Evolutionary conservation across 2,329 filamentous ascomycete species (phyloP).

Genomic region (Fusarium nygamai): DNA sequence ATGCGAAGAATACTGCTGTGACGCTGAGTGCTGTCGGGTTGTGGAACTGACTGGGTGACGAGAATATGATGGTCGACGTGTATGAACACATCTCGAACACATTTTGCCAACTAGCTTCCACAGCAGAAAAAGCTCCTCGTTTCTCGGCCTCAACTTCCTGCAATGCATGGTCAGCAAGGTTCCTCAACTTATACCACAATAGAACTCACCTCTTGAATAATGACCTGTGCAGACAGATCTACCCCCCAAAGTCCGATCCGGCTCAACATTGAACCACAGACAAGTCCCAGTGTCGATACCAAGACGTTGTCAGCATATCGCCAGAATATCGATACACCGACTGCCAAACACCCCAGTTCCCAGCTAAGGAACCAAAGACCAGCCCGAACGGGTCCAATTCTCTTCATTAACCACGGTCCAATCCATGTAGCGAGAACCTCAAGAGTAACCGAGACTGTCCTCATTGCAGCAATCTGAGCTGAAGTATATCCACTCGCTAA

Average conservation of each 20-base stretch:
- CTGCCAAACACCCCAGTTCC: slow-evolving; percentile 68
- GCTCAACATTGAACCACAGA: slow-evolving; percentile 63
- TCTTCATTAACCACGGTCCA: slow-evolving; percentile 64
- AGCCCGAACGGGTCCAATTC: slow-evolving; percentile 67
- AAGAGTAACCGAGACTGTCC: slow-evolving; percentile 62
- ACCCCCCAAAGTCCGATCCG: slow-evolving; percentile 70
- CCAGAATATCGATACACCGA: slow-evolving; percentile 56
- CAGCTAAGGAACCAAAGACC: slow-evolving; percentile 78
- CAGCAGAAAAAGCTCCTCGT: slow-evolving; percentile 75
- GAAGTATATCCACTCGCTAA: slow-evolving; percentile 63
- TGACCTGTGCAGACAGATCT: slow-evolving; percentile 67
- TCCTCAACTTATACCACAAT: background rate
- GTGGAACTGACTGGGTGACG: slow-evolving; percentile 70
- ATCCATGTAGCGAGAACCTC: slow-evolving; percentile 71
- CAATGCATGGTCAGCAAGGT: background rate
- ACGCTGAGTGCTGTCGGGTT: slow-evolving; percentile 70
- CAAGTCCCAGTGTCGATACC: slow-evolving; percentile 58
- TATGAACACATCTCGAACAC: slow-evolving; percentile 76
- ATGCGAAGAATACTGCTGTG: slow-evolving; percentile 55
- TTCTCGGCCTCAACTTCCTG: slow-evolving; percentile 64
- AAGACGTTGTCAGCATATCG: slow-evolving; percentile 39
- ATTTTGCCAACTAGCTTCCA: slow-evolving; percentile 75
- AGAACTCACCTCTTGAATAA: slow-evolving; percentile 66
- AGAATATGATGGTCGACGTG: slow-evolving; percentile 71
- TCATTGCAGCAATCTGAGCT: slow-evolving; percentile 61